Conservation (phyloP, 2,329 filamentous ascomycete species). For the Myriosclerotinia duriaeana region DNA sequence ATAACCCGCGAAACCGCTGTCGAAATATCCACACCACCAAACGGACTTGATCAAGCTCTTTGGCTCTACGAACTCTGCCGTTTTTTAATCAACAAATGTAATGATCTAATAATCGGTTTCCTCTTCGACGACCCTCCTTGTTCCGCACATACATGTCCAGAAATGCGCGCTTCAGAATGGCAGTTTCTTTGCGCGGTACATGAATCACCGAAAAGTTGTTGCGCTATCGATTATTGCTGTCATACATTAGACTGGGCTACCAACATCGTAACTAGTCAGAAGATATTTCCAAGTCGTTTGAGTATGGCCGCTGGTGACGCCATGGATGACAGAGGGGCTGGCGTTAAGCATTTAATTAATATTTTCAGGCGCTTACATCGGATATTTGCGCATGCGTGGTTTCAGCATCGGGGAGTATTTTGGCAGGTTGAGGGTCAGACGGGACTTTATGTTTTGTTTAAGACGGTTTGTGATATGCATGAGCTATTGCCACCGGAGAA, state of each 20-base stretch:
- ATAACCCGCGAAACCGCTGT: constrained; percentile 74
- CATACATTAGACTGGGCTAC: constrained; percentile 98
- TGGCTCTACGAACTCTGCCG: constrained; percentile 99
- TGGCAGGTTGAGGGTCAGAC: constrained; percentile 89
- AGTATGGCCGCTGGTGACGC: constrained; percentile 44
- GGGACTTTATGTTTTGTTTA: constrained; percentile 95
- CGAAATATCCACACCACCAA: constrained; percentile 75
- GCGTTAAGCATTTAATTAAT: constrained; percentile 84
- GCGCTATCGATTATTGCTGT: constrained; percentile 98
- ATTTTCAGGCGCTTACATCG: constrained; percentile 92
- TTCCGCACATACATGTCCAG: constrained; percentile 83
- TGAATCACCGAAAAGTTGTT: constrained; percentile 93
- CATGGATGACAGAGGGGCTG: constrained; percentile 59
- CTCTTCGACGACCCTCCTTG: constrained; percentile 89
- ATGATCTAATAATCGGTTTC: constrained; percentile 87
- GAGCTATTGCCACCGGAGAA: constrained; percentile 88
- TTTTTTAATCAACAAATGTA: constrained; percentile 92
- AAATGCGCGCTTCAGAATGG: constrained; percentile 99
- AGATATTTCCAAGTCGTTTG: constrained; percentile 84
- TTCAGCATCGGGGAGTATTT: constrained; percentile 92
- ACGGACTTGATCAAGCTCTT: constrained; percentile 78
- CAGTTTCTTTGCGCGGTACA: constrained; percentile 98
- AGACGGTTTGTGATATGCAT: constrained; percentile 92
- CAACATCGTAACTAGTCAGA: constrained; percentile 88
- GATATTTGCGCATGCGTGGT: constrained; percentile 99